phyloP scores from a whole-genome alignment of 2,329 filamentous ascomycete genomes.

The Aspergillus arachidicola region DNA sequence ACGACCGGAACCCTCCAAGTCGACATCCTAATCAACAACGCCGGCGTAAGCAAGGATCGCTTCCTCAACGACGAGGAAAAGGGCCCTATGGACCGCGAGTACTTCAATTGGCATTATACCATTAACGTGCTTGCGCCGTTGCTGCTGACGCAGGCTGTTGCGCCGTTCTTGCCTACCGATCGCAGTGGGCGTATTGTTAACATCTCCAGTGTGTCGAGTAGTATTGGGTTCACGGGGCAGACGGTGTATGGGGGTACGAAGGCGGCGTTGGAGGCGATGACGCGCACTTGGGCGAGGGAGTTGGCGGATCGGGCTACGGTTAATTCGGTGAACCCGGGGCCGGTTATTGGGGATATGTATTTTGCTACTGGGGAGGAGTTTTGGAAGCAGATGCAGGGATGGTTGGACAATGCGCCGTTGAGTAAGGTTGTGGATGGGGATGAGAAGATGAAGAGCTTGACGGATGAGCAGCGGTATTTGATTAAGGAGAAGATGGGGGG shows the following conservation, averaged over 20 bases:
- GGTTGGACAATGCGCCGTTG: constrained; percentile 66
- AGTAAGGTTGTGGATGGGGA: constrained; percentile 62
- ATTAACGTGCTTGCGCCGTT: constrained; percentile 83
- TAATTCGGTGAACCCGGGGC: constrained; percentile 68
- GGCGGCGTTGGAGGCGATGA: constrained; percentile 69
- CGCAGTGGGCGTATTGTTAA: constrained; percentile 68
- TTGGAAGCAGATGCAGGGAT: constrained; percentile 61
- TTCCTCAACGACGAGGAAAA: constrained; percentile 66
- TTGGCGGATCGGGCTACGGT: constrained; percentile 64
- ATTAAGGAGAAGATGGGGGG: constrained; percentile 61
- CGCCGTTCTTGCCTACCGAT: constrained; percentile 69
- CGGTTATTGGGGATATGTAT: constrained; percentile 70
- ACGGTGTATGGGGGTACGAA: constrained; percentile 68
- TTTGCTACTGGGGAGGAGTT: constrained; percentile 59
- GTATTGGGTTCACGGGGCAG: constrained; percentile 60
- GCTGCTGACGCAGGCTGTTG: constrained; percentile 72
- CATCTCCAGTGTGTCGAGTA: constrained; percentile 60
- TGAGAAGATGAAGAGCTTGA: constrained; percentile 57
- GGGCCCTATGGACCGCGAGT: constrained; percentile 60
- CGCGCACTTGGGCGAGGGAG: constrained; percentile 67
- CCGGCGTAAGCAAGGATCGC: constrained; percentile 60
- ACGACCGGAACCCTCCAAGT: constrained; percentile 61
- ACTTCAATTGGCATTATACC: constrained; percentile 73
- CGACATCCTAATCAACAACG: constrained; percentile 88
- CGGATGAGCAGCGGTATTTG: constrained; percentile 63